Conservation (phyloP, 2,329 filamentous ascomycete species). For the Aspergillus calidoustus region DNA sequence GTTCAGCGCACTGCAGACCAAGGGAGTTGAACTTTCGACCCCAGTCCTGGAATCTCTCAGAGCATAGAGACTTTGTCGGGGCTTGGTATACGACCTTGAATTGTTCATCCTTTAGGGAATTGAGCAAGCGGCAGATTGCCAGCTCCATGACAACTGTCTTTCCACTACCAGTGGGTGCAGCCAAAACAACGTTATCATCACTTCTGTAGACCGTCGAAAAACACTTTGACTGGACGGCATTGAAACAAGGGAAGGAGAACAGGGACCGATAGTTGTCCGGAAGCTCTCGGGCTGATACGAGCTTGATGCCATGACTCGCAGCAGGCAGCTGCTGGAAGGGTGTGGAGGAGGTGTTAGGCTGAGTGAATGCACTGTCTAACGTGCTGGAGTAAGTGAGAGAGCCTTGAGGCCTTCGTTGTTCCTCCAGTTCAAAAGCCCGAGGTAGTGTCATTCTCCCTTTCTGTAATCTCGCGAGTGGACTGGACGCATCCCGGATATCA, state of each 20-base stretch:
- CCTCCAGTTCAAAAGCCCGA: neutral
- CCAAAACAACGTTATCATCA: constrained; percentile 77
- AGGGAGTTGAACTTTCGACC: constrained; percentile 71
- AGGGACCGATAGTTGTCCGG: constrained; percentile 71
- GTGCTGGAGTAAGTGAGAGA: neutral
- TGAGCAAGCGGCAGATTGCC: constrained; percentile 74
- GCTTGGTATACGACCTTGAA: constrained; percentile 87
- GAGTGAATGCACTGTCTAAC: neutral
- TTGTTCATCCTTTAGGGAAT: constrained; percentile 58
- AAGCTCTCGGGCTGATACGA: constrained; percentile 63
- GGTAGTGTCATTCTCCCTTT: constrained; percentile 13
- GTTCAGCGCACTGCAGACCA: constrained; percentile 71
- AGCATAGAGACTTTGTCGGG: constrained; percentile 81
- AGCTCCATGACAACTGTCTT: constrained; percentile 84
- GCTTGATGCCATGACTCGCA: constrained; percentile 61
- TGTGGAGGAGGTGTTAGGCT: neutral
- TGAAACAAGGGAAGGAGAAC: constrained; percentile 77
- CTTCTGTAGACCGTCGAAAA: constrained; percentile 69
- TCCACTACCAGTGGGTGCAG: constrained; percentile 82
- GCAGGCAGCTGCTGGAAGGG: constrained; percentile 34
- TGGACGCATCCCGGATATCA: constrained; percentile 32
- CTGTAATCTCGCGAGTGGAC: constrained; percentile 37
- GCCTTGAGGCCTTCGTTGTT: neutral
- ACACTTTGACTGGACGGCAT: constrained; percentile 81
- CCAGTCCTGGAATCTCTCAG: constrained; percentile 79